These are phyloP conservation scores for Coniochaeta hoffmannii DNA, from an alignment of 2,329 filamentous ascomycete genomes.

Conservation along the genomic window DNA sequence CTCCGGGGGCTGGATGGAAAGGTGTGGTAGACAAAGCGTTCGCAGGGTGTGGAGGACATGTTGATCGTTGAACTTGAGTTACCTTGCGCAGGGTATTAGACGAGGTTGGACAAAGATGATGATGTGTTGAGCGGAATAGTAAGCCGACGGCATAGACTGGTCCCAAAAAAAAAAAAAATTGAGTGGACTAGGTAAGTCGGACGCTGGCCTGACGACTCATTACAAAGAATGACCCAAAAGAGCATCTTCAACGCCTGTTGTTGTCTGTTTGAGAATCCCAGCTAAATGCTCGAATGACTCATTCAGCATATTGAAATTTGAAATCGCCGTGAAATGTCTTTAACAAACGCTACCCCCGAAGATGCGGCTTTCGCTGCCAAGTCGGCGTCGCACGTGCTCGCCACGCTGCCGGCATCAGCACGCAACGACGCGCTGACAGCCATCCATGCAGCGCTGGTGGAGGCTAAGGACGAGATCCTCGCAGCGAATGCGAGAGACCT, in stretches of 20 bases:
- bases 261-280: no score
- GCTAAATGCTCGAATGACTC: no score
- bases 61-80: no score
- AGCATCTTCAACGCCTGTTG: no score
- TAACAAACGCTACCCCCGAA: slow-evolving; percentile 75
- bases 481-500: slow-evolving; percentile 83
- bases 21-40: not conserved
- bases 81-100: no score
- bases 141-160: not conserved
- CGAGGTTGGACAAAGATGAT: no score
- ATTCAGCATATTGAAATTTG: no score
- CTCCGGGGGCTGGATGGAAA: not conserved
- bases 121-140: not conserved
- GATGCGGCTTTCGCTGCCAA: slow-evolving; percentile 75
- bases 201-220: not conserved
- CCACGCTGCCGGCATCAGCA: slow-evolving; percentile 65
- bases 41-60: not conserved
- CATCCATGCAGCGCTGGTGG: slow-evolving; percentile 69
- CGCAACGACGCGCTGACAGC: slow-evolving; percentile 80
- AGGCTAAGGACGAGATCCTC: slow-evolving; percentile 67
- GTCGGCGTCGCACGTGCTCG: slow-evolving; percentile 72
- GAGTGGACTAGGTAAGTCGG: no score
- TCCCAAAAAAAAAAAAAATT: no score
- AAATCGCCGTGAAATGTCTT: slow-evolving; percentile 57
- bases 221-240: no score